These are phyloP conservation scores for Sarocladiaceae sp. DNA, from an alignment of 2,329 filamentous ascomycete genomes.

Conservation along the genomic window DNA sequence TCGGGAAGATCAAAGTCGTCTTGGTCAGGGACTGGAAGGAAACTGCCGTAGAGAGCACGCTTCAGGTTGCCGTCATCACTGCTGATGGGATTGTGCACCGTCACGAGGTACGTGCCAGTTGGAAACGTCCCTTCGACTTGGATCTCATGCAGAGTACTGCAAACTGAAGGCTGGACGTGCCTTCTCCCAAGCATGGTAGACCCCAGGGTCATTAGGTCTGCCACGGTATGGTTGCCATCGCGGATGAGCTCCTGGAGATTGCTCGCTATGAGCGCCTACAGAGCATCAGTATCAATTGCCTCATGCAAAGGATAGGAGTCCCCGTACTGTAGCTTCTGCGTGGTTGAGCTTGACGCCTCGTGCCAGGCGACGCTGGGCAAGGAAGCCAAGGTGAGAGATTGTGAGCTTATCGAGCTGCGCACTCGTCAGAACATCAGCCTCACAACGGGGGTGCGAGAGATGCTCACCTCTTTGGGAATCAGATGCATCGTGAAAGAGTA, in stretches of 20 bases:
- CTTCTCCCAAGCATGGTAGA: constrained; percentile 88
- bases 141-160: constrained; percentile 71
- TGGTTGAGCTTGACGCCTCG: constrained; percentile 86
- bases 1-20: constrained; percentile 58
- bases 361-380: constrained; percentile 83
- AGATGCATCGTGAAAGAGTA: constrained; percentile 43
- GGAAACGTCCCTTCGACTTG: constrained; percentile 94
- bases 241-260: constrained; percentile 95
- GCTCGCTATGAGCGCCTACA: constrained; percentile 71
- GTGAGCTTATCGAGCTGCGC: constrained; percentile 87
- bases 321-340: constrained; percentile 71
- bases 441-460: background rate
- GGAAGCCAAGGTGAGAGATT: constrained; percentile 79
- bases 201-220: constrained; percentile 88
- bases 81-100: constrained; percentile 83
- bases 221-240: constrained; percentile 87
- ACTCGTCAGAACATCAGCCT: too few relatives aligned
- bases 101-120: constrained; percentile 87
- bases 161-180: constrained; percentile 81
- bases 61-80: constrained; percentile 79
- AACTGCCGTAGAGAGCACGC: constrained; percentile 86
- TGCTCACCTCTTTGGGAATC: constrained; percentile 38
- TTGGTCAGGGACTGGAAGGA: constrained; percentile 71
- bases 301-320: background rate
- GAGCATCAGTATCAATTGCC: background rate